Evolutionary conservation across 805 yeast genomes (phyloP).

Genomic region (Alloascoidea africana): DNA sequence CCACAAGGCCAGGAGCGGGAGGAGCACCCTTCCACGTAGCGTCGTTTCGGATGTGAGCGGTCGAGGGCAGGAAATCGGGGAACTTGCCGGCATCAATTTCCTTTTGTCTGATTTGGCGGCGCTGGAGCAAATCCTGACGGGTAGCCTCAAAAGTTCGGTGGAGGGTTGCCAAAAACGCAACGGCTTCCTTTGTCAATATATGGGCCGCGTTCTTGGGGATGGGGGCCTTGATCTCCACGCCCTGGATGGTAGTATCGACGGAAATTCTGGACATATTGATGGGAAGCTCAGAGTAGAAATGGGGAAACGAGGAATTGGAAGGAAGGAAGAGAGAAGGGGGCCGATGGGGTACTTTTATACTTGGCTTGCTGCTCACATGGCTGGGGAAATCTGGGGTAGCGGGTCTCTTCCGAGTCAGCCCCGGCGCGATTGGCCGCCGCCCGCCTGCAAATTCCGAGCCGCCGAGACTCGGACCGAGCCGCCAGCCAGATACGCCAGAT

Average conservation of each 20-base stretch:
- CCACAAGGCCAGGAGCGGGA: constrained; percentile 51
- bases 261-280: too few relatives aligned
- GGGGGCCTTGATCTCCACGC: constrained; percentile 41
- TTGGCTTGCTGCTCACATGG: too few relatives aligned
- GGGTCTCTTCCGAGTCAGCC: too few relatives aligned
- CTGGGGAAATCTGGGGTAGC: too few relatives aligned
- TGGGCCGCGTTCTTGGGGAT: constrained; percentile 33
- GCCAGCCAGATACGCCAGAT: too few relatives aligned
- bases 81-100: constrained; percentile 44
- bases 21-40: constrained; percentile 59
- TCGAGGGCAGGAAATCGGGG: constrained; percentile 59
- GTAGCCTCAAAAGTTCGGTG: constrained; percentile 47
- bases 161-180: constrained; percentile 49
- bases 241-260: constrained; percentile 23
- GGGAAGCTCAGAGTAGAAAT: too few relatives aligned
- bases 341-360: too few relatives aligned
- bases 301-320: too few relatives aligned
- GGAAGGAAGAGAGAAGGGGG: too few relatives aligned
- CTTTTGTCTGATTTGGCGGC: constrained; percentile 37
- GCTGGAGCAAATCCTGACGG: constrained; percentile 38
- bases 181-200: constrained; percentile 46
- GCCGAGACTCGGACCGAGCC: too few relatives aligned
- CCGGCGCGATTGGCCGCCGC: too few relatives aligned
- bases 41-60: constrained; percentile 44
- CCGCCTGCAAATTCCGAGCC: too few relatives aligned